Evolutionary conservation across 176 grass and related monocot genomes (phyloP).

Genomic region (Thalia dealbata): DNA sequence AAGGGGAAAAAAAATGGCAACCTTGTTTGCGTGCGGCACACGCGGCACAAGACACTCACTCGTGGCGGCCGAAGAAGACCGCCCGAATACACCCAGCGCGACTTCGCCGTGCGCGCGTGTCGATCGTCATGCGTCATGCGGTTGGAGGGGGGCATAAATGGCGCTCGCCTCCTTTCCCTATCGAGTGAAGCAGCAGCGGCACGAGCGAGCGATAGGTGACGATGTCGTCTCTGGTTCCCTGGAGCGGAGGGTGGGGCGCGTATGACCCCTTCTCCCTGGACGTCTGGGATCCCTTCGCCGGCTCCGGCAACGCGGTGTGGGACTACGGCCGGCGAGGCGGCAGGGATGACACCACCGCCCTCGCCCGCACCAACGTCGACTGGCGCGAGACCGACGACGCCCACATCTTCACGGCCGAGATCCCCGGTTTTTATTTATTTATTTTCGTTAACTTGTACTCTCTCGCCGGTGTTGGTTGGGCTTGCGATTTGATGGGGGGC

Average conservation of each 20-base stretch:
- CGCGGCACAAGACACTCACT: too few relatives aligned
- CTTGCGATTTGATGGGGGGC: not conserved
- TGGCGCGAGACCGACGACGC: constrained; percentile 15
- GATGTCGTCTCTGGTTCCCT: not conserved
- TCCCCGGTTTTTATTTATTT: not conserved
- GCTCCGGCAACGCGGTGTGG: not conserved
- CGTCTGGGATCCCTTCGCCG: not conserved
- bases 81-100: too few relatives aligned
- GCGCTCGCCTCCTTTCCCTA: not conserved
- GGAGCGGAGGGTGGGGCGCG: not conserved
- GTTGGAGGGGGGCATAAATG: not conserved
- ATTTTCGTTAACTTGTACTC: not conserved
- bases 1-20: too few relatives aligned
- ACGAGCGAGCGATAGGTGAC: not conserved
- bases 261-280: constrained; percentile 3
- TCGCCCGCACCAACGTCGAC: constrained; percentile 19
- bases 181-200: not conserved
- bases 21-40: too few relatives aligned
- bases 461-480: not conserved
- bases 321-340: not conserved
- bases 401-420: constrained; percentile 21
- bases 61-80: too few relatives aligned
- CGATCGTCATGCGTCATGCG: not conserved
- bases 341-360: not conserved
- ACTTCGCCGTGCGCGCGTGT: not conserved